phyloP scores from a whole-genome alignment of 1,284 basidiomycete species.

The Papiliotrema fonsecae region DNA sequence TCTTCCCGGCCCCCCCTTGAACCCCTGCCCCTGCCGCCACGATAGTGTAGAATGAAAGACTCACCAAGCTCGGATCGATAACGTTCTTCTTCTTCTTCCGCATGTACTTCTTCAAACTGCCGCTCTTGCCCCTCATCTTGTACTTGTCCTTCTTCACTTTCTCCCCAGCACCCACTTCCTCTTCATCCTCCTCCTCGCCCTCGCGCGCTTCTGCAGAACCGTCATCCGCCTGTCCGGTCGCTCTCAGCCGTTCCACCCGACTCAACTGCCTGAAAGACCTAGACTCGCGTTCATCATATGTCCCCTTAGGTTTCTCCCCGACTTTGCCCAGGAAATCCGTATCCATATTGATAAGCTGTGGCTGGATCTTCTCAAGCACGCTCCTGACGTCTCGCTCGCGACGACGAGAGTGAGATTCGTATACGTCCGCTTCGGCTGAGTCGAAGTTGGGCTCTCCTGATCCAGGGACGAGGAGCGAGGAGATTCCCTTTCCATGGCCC shows the following conservation, averaged over 20 bases:
- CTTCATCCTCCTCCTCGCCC: conserved; percentile 18
- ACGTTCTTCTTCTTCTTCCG: conserved; percentile 84
- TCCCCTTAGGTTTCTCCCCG: conserved; percentile 56
- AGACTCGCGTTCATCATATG: conserved; percentile 52
- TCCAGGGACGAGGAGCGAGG: conserved; percentile 83
- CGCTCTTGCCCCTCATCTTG: conserved; percentile 78
- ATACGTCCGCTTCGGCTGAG: conserved; percentile 88
- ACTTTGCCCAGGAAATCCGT: conserved; percentile 74
- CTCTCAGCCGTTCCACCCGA: conserved; percentile 65
- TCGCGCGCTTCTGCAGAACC: conserved; percentile 39
- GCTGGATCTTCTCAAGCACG: conserved; percentile 91
- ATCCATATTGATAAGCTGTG: conserved; percentile 89
- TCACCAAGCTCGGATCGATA: conserved; percentile 75
- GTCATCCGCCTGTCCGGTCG: conserved; percentile 61
- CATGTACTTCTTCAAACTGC: conserved; percentile 73
- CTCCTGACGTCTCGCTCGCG: conserved; percentile 87
- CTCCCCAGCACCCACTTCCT: too few relatives aligned
- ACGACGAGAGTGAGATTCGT: conserved; percentile 74
- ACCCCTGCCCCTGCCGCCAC: too few relatives aligned
- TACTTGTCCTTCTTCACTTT: conserved; percentile 62
- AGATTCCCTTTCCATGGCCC: conserved; percentile 64
- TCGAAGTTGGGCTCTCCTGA: conserved; percentile 94
- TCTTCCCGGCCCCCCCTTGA: neutral
- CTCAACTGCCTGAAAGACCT: conserved; percentile 67
- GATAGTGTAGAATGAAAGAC: conserved; percentile 44